A percentile compares a stretch with the other conserved stretches of the same genome.
These are phyloP conservation scores for Chaetomidium leptoderma DNA, from an alignment of 495 filamentous ascomycete species.

Conservation along the genomic window DNA sequence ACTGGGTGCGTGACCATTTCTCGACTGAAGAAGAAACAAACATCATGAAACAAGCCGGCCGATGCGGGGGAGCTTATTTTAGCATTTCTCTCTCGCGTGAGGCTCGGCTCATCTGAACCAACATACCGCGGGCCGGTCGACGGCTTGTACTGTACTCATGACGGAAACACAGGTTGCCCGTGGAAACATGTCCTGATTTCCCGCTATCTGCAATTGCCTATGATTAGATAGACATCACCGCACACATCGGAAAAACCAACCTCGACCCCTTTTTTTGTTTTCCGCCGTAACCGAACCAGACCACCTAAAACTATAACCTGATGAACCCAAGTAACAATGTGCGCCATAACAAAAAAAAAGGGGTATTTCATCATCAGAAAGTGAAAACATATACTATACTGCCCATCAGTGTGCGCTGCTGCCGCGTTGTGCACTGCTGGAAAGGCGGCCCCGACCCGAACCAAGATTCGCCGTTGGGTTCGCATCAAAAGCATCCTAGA, in stretches of 20 bases:
- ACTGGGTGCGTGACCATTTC: no score
- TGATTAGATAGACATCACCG: slow-evolving; percentile 4
- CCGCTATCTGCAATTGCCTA: slow-evolving; percentile 2
- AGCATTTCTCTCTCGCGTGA: background rate
- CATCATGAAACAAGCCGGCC: background rate
- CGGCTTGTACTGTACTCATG: background rate
- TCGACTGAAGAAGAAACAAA: background rate
- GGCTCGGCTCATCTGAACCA: background rate
- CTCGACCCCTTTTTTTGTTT: background rate
- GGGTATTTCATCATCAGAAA: slow-evolving; percentile 19
- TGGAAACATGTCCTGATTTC: background rate
- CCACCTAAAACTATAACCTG: background rate
- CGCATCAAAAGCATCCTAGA: slow-evolving; percentile 28
- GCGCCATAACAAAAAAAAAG: slow-evolving; percentile 10
- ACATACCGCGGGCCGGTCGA: no score
- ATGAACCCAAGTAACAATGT: slow-evolving; percentile 5
- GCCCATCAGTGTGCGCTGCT: no score
- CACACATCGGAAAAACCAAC: background rate
- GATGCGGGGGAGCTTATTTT: background rate
- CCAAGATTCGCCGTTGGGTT: background rate
- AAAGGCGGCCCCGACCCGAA: background rate
- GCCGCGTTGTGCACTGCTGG: background rate
- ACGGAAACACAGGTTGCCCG: background rate
- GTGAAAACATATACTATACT: slow-evolving; percentile 11
- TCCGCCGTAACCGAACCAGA: background rate